Evolutionary conservation across 768 basidiomycete genomes (phyloP).

Genomic region (Hysterangium stoloniferum): DNA sequence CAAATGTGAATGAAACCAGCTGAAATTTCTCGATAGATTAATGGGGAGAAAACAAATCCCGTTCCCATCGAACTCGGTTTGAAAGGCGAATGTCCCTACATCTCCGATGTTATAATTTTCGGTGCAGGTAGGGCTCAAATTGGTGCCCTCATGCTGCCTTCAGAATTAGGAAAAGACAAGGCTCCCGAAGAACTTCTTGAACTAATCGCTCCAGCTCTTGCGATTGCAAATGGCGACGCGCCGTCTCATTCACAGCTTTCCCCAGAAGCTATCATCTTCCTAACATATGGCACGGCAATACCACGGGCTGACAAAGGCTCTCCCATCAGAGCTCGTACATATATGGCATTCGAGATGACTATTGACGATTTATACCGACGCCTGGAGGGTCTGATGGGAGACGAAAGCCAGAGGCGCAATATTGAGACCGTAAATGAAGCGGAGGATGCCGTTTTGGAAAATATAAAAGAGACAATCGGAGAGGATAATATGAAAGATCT

Average conservation of each 20-base stretch:
- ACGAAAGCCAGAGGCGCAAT: not conserved
- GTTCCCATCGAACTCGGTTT: constrained; percentile 46
- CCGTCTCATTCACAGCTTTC: constrained; percentile 46
- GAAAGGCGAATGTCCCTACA: constrained; percentile 38
- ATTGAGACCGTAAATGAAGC: not conserved
- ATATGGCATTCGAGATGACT: not conserved
- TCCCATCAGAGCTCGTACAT: not conserved
- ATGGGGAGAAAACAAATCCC: constrained; percentile 49
- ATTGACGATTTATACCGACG: not conserved
- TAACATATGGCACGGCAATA: constrained; percentile 40
- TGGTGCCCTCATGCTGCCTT: constrained; percentile 43
- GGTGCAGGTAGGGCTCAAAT: constrained; percentile 41
- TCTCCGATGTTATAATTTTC: constrained; percentile 47
- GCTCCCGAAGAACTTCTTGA: constrained; percentile 27
- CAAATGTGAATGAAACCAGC: constrained; percentile 36
- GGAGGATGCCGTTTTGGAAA: not conserved
- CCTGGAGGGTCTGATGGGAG: not conserved
- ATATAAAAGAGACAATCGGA: not conserved
- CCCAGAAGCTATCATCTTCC: constrained; percentile 42
- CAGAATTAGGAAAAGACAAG: constrained; percentile 28
- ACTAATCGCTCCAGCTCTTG: constrained; percentile 37
- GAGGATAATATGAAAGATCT: not conserved
- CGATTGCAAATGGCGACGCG: constrained; percentile 42
- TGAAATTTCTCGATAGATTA: constrained; percentile 40
- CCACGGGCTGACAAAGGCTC: constrained; percentile 31